Evolutionary conservation across 495 filamentous ascomycete species (phyloP).

Genomic region (Neurospora discreta): DNA sequence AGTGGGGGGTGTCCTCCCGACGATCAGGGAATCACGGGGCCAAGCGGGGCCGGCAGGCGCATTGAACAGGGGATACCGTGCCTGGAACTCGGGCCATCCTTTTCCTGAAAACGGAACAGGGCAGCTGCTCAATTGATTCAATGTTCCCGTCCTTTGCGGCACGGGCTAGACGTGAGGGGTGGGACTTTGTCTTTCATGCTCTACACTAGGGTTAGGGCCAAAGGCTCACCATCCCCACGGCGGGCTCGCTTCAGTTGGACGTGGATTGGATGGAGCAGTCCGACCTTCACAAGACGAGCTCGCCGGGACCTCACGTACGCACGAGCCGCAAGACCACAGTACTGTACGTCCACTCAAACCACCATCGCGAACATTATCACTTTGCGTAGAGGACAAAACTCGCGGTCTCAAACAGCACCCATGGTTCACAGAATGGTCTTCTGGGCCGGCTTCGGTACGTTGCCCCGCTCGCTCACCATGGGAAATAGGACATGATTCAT

Average conservation of each 20-base stretch:
- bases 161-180: background rate
- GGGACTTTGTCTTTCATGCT: background rate
- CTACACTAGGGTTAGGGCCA: background rate
- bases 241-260: no score
- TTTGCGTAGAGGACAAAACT: background rate
- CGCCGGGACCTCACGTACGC: background rate
- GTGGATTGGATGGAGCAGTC: no score
- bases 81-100: background rate
- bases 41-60: background rate
- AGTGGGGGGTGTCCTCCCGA: background rate
- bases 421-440: conserved; percentile 73
- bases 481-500: background rate
- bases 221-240: background rate
- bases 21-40: background rate
- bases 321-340: background rate
- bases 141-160: background rate
- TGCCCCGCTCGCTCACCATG: conserved; percentile 7
- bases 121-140: background rate
- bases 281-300: background rate
- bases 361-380: background rate
- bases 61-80: background rate
- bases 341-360: background rate
- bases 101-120: background rate
- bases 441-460: conserved; percentile 93
- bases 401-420: conserved; percentile 9